These are phyloP conservation scores for Diplodia scrobiculata DNA, from an alignment of 2,329 filamentous ascomycete genomes.

Conservation along the genomic window DNA sequence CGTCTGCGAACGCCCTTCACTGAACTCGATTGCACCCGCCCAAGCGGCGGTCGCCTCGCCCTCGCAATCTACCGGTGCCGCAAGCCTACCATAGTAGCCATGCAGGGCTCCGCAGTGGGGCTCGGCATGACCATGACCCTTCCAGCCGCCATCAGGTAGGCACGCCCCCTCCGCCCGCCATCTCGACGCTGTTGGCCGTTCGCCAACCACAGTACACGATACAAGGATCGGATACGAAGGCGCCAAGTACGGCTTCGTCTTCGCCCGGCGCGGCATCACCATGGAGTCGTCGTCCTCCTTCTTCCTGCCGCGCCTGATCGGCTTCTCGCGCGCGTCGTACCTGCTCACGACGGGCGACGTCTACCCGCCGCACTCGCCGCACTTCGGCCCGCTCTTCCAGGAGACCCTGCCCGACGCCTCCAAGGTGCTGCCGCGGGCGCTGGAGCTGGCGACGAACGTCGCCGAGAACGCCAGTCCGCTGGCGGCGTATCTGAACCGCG, in stretches of 20 bases:
- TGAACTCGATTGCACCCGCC: conserved; percentile 41
- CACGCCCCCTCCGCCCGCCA: too few relatives aligned
- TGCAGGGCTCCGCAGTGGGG: conserved; percentile 63
- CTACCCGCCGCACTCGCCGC: conserved; percentile 27
- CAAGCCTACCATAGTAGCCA: conserved; percentile 62
- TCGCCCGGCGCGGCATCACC: conserved; percentile 29
- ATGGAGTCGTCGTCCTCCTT: conserved; percentile 31
- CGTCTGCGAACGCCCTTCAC: neutral
- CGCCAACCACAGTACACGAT: neutral
- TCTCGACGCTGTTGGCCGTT: too few relatives aligned
- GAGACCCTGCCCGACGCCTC: conserved; percentile 18
- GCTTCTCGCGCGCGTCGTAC: conserved; percentile 29
- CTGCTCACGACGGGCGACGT: conserved; percentile 30
- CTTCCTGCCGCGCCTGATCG: conserved; percentile 31
- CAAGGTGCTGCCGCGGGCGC: conserved; percentile 16
- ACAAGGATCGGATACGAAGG: neutral
- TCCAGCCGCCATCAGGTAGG: conserved; percentile 38
- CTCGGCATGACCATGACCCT: conserved; percentile 65
- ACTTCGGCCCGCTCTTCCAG: conserved; percentile 29
- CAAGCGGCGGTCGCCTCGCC: conserved; percentile 55
- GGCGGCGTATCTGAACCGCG: conserved; percentile 26
- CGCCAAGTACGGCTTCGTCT: conserved; percentile 31
- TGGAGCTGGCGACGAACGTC: conserved; percentile 22
- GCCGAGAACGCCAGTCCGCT: conserved; percentile 18
- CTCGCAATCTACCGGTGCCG: conserved; percentile 60